Evolutionary conservation across 2,329 filamentous ascomycete species (phyloP), one percentile per base, ranked within the genome.

Genomic region (Coniochaeta prunicola): DNA sequence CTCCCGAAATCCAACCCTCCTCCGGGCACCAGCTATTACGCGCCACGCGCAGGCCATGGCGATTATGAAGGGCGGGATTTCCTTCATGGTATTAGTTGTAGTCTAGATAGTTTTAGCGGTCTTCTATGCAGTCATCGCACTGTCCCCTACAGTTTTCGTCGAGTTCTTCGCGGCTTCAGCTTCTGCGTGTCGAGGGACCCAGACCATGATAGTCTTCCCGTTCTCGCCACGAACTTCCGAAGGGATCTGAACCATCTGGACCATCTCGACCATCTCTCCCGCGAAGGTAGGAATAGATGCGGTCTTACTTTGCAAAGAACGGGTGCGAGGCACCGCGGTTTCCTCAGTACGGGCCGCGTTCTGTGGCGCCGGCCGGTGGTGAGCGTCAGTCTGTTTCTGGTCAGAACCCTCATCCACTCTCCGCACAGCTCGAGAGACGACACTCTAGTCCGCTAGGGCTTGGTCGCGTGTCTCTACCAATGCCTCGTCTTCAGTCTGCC

Each of bases 111-210:
- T n/a, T n/a, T n/a, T n/a, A n/a, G n/a, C n/a, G n/a, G n/a, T n/a
- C n/a, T n/a, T n/a, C n/a, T n/a, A n/a, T n/a, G n/a, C n/a, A n/a
- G n/a, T n/a, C n/a, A n/a, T n/a, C n/a, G n/a, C n/a, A n/a, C n/a
- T n/a, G n/a, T n/a, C n/a, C n/a, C n/a, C n/a, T n/a, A n/a, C n/a
- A n/a, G n/a, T n/a, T n/a, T n/a, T n/a, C n/a, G n/a, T n/a, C n/a
- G n/a, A n/a, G n/a, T n/a, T n/a, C n/a, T n/a, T n/a, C n/a, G n/a
- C n/a, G n/a, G n/a, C n/a, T n/a, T n/a, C n/a, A n/a, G n/a, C n/a
- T n/a, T n/a, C n/a, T n/a, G n/a, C n/a, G 31, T 33, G 31, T 59
- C 33, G 55, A 53, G 40, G 59, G 53, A 15, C 45, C 31, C 33
- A 55, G 9, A 26, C 26, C 21, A 53, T 53, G 24, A 53, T 53